Base-by-base conservation (phyloP, 1,139 yeast species). In the Scheffersomyces insectosa region DNA sequence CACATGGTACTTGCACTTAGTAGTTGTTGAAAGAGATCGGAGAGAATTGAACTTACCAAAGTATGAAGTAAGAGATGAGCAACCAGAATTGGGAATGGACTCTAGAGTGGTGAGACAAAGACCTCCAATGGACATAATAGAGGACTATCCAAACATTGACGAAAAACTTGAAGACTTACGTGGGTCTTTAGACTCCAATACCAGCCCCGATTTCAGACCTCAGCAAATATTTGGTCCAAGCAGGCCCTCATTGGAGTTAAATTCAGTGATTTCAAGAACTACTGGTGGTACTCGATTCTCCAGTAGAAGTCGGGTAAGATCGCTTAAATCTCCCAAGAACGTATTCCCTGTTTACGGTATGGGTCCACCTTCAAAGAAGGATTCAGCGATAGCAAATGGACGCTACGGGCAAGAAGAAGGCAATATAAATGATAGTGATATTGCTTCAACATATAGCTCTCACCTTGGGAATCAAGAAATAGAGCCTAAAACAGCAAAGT, bases 291-390 rank as follows among this genome's bases (percentile, higher is more conserved):
- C 56, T 4, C 35, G 51, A 13, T 31, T 28, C 35, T 42, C 45
- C 10, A 38, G 49, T 8, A 36, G 42, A 14, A 36, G 46, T 1
- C 12, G 39, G n/a, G 40, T 40, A 23, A 36, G 39, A 37, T 42
- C 37, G 14, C 33, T 64, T 3, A 66, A 82, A 50, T 83, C 90
- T 1, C 95, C 93, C 2, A 79, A 77, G 29, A 88, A 88, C 48
- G 90, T 85, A 0, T 86, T 85, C 62, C 95, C 95, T 0, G 90
- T 86, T 1, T 71, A 72, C 51, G 93, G 88, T 2, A 85, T 85
- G 91, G 89, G 87, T 0, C 71, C 70, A 6, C 85, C 91, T 2
- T 57, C 77, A 34, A 62, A 62, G 15, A 67, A 77, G 43, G 91
- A 85, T 54, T 65, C 66, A 38, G 68, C 83, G 0, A 82, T 85